Conservation (phyloP, 352 stramenopile genomes). For the Phytophthora hibernalis region DNA sequence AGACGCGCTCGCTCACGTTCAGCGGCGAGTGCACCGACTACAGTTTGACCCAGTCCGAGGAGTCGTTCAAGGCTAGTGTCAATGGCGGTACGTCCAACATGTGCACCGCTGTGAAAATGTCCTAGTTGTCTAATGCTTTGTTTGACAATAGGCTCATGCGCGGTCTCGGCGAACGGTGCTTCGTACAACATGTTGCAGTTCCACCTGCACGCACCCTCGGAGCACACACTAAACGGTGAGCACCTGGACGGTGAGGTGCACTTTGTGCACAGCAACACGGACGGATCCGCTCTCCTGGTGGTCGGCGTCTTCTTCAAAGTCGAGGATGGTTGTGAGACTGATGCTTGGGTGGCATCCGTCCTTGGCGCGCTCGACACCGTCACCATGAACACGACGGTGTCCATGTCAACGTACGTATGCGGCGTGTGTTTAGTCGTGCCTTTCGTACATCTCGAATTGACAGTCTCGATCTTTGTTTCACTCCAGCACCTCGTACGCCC, state of each 20-base stretch:
- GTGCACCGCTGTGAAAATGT: not conserved
- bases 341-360: constrained; percentile 37
- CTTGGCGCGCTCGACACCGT: constrained; percentile 36
- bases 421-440: not conserved
- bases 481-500: constrained; percentile 42
- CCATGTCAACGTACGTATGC: constrained; percentile 26
- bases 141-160: constrained; percentile 25
- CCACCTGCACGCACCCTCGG: constrained; percentile 51
- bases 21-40: constrained; percentile 27
- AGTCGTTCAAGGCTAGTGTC: constrained; percentile 32
- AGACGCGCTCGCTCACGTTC: constrained; percentile 25
- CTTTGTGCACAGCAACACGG: constrained; percentile 49
- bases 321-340: constrained; percentile 16
- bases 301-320: constrained; percentile 41
- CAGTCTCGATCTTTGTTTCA: not conserved
- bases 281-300: constrained; percentile 43
- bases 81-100: constrained; percentile 20
- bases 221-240: constrained; percentile 54
- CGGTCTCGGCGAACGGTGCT: constrained; percentile 17
- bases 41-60: constrained; percentile 26
- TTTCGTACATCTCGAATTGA: not conserved
- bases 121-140: constrained; percentile 14
- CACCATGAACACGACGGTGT: constrained; percentile 27
- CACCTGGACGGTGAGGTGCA: constrained; percentile 47
- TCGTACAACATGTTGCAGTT: constrained; percentile 46